Evolutionary conservation across 768 basidiomycete species (phyloP).

Genomic region (Neoboletus subvelutipes): DNA sequence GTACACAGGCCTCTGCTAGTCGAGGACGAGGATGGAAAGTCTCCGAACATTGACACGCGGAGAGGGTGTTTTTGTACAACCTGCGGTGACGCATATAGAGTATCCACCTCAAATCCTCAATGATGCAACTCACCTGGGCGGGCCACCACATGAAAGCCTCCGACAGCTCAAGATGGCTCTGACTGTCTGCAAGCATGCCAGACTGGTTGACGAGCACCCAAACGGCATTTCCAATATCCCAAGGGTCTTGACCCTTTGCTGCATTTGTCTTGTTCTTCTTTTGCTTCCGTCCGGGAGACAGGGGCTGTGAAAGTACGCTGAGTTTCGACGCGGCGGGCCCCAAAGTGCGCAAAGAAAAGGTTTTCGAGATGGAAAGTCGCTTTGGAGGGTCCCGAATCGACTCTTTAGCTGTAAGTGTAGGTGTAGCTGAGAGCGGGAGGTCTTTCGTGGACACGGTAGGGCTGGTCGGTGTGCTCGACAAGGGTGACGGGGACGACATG

Average conservation of each 20-base stretch:
- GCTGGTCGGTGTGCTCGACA: slow-evolving; percentile 26
- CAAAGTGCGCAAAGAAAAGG: slow-evolving; percentile 12
- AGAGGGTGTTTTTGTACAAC: slow-evolving; percentile 29
- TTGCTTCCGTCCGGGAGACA: slow-evolving; percentile 23
- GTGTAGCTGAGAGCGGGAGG: slow-evolving; percentile 22
- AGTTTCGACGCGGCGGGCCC: slow-evolving; percentile 8
- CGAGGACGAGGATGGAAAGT: slow-evolving; percentile 29
- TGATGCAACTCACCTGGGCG: slow-evolving; percentile 48
- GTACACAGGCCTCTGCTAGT: slow-evolving; percentile 24
- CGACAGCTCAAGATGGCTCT: slow-evolving; percentile 20
- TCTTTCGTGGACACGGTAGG: slow-evolving; percentile 14
- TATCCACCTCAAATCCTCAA: neutral
- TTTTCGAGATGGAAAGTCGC: slow-evolving; percentile 10
- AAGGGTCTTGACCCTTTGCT: slow-evolving; percentile 5
- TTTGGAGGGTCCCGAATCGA: neutral
- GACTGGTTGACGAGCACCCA: slow-evolving; percentile 53
- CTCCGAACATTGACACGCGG: slow-evolving; percentile 33
- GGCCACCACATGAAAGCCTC: slow-evolving; percentile 64
- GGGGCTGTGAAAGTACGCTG: slow-evolving; percentile 19
- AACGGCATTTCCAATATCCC: slow-evolving; percentile 41
- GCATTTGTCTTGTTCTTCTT: slow-evolving; percentile 8
- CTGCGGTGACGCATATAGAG: slow-evolving; percentile 12
- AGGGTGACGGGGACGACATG: slow-evolving; percentile 23
- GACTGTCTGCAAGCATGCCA: slow-evolving; percentile 36
- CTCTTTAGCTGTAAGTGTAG: slow-evolving; percentile 5